These are phyloP conservation scores for Macaranga tanarius DNA, from an alignment of 441 rosid species.

Conservation along the genomic window DNA sequence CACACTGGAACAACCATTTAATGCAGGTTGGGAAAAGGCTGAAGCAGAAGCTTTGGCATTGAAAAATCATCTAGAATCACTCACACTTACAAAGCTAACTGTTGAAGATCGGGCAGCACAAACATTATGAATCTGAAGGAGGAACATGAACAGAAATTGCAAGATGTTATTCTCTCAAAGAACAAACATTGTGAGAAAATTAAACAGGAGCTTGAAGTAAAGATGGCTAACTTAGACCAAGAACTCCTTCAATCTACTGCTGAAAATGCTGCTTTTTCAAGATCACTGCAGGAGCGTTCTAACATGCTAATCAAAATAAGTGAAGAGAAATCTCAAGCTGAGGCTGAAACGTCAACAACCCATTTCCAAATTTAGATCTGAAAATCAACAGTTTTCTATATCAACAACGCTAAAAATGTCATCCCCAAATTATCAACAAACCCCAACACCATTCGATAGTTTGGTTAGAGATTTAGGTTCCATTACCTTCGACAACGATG, in stretches of 20 bases:
- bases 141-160: constrained; percentile 80
- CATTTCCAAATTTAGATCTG: constrained; percentile 3
- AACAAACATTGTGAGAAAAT: constrained; percentile 75
- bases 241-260: constrained; percentile 76
- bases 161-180: constrained; percentile 61
- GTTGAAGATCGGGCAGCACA: constrained; percentile 86
- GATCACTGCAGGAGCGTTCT: constrained; percentile 85
- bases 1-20: constrained; percentile 18
- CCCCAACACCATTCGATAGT: constrained; percentile 30
- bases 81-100: constrained; percentile 81
- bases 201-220: constrained; percentile 67
- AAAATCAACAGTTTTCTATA: background rate
- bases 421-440: constrained; percentile 35
- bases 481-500: no score
- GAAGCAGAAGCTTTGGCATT: constrained; percentile 92
- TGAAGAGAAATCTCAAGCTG: constrained; percentile 81
- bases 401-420: constrained; percentile 1
- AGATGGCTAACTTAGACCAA: constrained; percentile 63
- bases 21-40: constrained; percentile 97
- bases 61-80: constrained; percentile 78
- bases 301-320: constrained; percentile 70
- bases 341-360: constrained; percentile 46
- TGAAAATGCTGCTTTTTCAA: constrained; percentile 69
- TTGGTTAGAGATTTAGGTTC: no score
- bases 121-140: constrained; percentile 83